Base-by-base conservation (phyloP, 805 yeast genomes). In the Cyberlindnera mrakii region DNA sequence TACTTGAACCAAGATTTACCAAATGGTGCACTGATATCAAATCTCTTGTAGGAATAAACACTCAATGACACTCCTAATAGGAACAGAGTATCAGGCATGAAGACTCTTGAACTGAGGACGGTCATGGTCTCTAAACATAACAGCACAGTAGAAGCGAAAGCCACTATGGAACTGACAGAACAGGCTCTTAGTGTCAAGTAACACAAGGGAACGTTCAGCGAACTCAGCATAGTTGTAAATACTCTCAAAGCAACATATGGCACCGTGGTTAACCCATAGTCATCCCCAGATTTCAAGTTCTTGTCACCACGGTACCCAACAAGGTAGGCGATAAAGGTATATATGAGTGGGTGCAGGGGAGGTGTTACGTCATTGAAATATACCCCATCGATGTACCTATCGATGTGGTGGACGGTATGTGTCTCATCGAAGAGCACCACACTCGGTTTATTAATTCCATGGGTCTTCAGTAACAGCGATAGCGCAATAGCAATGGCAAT, bases 281-380 rank as follows among this genome's bases (percentile, higher is more conserved):
- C 44, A 16, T 44, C 38, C 13, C 54, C 55, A 13, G 58, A 44
- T 30, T 46, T 47, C 3, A 37, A 29, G n/a, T 54, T 8, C 8
- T 44, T 33, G 25, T 44, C 53, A 9, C 57, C 85, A 49, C 77
- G 69, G 64, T 73, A 79, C 5, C 82, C 80, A 30, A 68, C 69
- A 15, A 76, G 32, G 47, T 66, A 61, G 3, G 80, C 81, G 7
- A 80, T 65, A 42, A 73, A 68, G 27, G 77, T 78, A 53, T 72
- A 80, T 11, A 80, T 59, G 61, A 84, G 62, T 51, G 81, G 79
- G 32, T 75, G 80, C 40, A 84, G 64, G 5, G 91, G 90, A 10
- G 91, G 90, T 49, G 82, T 83, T 23, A 81, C 81, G 53, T 82
- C 89, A 52, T 82, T 67, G 61, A 80, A 82, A 58, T 77, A 82